phyloP scores from a whole-genome alignment of 805 yeast species.

The Wickerhamiella hasegawae region DNA sequence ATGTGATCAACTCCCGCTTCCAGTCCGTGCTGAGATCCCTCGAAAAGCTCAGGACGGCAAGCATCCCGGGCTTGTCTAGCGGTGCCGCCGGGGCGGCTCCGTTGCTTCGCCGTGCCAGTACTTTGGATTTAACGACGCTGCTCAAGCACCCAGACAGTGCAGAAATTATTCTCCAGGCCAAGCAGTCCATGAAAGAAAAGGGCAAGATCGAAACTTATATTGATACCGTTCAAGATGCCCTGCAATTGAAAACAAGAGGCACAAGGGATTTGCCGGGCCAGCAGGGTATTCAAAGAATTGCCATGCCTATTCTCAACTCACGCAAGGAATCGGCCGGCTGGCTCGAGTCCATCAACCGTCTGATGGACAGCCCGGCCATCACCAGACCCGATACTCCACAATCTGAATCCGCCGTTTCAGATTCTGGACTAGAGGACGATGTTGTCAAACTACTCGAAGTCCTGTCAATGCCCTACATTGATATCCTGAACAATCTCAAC shows the following conservation, averaged over 20 bases:
- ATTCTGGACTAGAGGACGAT: not conserved
- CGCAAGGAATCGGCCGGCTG: not conserved
- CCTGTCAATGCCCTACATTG: conserved; percentile 18
- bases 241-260: not conserved
- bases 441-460: conserved; percentile 13
- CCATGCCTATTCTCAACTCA: not conserved
- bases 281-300: not conserved
- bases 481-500: conserved; percentile 8
- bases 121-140: too few species aligned
- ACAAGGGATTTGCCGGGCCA: not conserved
- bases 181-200: not conserved
- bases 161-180: conserved; percentile 1
- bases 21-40: conserved; percentile 9
- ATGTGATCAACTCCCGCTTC: conserved; percentile 11
- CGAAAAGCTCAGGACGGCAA: conserved; percentile 6
- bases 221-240: conserved; percentile 1
- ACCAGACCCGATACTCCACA: too few species aligned
- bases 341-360: not conserved
- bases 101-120: conserved; percentile 3
- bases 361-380: too few species aligned
- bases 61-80: too few species aligned
- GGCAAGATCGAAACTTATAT: conserved; percentile 1
- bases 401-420: too few species aligned
- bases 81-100: conserved; percentile 4
- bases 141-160: too few species aligned